These are phyloP conservation scores for Pseudopyricularia cyperi DNA, from an alignment of 2,329 filamentous ascomycete genomes.

Conservation along the genomic window DNA sequence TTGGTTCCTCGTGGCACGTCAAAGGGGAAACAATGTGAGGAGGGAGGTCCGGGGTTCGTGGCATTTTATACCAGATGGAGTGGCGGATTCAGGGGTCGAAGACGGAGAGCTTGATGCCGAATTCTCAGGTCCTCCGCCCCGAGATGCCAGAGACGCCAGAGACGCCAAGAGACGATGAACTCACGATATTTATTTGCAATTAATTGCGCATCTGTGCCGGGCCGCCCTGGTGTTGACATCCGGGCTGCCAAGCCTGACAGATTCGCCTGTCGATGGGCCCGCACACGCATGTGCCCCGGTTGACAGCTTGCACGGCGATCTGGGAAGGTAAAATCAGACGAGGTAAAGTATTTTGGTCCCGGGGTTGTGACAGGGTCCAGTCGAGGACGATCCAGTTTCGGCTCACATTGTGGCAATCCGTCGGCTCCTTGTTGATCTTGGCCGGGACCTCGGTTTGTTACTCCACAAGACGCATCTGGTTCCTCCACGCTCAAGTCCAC, in stretches of 20 bases:
- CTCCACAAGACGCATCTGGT: too few relatives aligned
- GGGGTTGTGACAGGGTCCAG: neutral
- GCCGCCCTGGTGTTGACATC: neutral
- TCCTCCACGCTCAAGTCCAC: too few relatives aligned
- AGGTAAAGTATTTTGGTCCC: neutral
- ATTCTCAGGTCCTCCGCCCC: neutral
- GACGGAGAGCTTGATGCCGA: neutral
- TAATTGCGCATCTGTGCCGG: neutral
- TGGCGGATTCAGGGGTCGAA: neutral
- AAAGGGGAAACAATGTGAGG: neutral
- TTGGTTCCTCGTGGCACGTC: neutral
- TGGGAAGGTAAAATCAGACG: neutral
- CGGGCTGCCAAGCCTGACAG: neutral
- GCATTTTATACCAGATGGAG: neutral
- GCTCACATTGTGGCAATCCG: neutral
- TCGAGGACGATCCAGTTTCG: neutral
- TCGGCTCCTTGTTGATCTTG: neutral
- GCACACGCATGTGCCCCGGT: neutral
- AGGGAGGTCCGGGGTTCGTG: neutral
- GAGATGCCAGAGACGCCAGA: neutral
- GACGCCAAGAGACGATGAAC: neutral
- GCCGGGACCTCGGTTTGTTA: neutral
- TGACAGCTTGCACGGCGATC: neutral
- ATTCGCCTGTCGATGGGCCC: neutral
- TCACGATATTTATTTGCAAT: neutral